phyloP scores from a whole-genome alignment of 495 filamentous ascomycete genomes.

The Penicillium dipodomyicola region DNA sequence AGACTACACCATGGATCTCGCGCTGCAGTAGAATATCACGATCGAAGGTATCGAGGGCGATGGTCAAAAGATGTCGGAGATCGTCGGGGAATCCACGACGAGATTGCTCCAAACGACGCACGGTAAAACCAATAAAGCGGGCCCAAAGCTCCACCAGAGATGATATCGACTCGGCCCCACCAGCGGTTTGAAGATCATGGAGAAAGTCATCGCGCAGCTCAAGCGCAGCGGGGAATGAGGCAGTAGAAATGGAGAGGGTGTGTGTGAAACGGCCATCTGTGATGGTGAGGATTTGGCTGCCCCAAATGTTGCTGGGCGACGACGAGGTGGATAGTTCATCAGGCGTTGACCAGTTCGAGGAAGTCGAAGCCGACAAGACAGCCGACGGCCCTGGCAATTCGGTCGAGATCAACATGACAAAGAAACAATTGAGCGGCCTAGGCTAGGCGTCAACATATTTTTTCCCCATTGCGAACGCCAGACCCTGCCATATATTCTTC shows the following conservation, averaged over 20 bases:
- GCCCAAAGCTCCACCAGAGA: constrained; percentile 15
- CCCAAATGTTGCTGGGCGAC: no score
- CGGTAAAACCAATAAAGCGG: constrained; percentile 14
- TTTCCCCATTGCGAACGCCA: no score
- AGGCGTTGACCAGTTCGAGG: constrained; percentile 8
- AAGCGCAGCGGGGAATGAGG: constrained; percentile 11
- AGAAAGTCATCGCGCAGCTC: constrained; percentile 13
- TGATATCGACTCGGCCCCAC: constrained; percentile 10
- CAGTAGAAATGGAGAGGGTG: constrained; percentile 8
- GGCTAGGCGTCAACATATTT: no score
- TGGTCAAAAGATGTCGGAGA: not conserved
- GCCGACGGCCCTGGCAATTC: constrained; percentile 2
- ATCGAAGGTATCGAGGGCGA: not conserved
- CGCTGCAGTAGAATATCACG: constrained; percentile 9
- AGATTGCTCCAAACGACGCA: constrained; percentile 8
- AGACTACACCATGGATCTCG: constrained; percentile 10
- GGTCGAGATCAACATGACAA: constrained; percentile 10
- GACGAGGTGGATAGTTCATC: constrained; percentile 1
- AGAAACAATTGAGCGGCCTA: no score
- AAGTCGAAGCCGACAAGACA: constrained; percentile 7
- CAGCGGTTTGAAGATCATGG: constrained; percentile 13
- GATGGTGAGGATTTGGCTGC: constrained; percentile 12
- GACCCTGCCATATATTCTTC: no score
- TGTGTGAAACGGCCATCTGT: constrained; percentile 11
- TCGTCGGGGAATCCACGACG: constrained; percentile 5